These are phyloP conservation scores for Heliamphora pulchella DNA, from an alignment of 179 eudicot genomes.

Conservation along the genomic window DNA sequence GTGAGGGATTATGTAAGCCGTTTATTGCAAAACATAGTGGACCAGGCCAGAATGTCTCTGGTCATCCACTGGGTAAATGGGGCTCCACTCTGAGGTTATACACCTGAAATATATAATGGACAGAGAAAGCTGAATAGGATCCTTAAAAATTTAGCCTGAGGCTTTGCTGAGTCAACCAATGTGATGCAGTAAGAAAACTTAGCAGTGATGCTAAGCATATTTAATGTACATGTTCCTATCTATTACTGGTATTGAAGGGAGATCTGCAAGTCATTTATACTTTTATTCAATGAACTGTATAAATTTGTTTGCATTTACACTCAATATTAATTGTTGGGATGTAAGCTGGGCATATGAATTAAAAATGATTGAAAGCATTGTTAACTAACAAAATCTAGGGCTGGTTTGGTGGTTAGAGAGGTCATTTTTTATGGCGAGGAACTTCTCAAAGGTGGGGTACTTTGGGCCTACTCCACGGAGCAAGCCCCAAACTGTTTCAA, in stretches of 20 bases:
- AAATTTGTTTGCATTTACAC: background rate
- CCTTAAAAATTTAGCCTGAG: background rate
- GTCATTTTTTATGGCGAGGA: background rate
- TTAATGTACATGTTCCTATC: background rate
- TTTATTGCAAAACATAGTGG: background rate
- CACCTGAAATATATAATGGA: background rate
- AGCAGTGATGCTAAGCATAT: background rate
- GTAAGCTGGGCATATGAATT: background rate
- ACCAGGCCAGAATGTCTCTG: background rate
- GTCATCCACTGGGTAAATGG: background rate
- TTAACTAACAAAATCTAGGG: background rate
- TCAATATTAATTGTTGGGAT: conserved; percentile 6
- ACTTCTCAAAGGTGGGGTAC: background rate
- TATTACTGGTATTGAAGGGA: background rate
- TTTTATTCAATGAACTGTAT: background rate
- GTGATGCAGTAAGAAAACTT: background rate
- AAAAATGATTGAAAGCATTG: background rate
- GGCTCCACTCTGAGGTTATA: background rate
- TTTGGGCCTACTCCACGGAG: background rate
- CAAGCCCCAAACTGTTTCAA: background rate
- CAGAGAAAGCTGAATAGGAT: background rate
- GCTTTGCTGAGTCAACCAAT: background rate
- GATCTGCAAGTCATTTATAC: background rate
- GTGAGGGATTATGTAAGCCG: background rate
- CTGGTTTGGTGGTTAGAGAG: background rate